Base-by-base conservation (phyloP, 345 rosid genomes). In the Eucalyptus camaldulensis region DNA sequence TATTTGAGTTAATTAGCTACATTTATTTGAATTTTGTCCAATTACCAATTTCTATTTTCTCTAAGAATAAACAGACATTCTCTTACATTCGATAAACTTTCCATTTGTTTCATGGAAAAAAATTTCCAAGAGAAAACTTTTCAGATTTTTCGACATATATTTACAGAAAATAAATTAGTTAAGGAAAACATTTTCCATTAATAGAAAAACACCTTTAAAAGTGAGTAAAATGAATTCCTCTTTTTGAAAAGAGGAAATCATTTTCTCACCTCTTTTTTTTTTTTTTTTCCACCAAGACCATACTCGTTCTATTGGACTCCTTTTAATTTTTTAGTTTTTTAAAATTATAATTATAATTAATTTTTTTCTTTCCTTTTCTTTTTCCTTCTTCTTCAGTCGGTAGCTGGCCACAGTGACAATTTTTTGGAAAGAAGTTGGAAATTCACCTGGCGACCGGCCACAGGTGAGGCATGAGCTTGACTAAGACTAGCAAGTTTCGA, bases 401-500 rank as follows among this genome's bases (percentile, higher is more conserved):
- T 56, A 24, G 62, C 0, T 4, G 29, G 6, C 13, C 29, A 56
- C 0, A 1, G 62, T 22, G 62, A 10, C 6, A 25, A 25, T 43
- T 40, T 40, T 40, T 40, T 40, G 43, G 43, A 5, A 40, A 40
- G 43, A 40, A 40, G 43, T 40, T 40, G 43, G 43, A 40, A 40
- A 40, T 40, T 40, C 43, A 40, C 40, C 29, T 8, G 1, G 13
- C 6, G 6, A 24, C 0, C 0, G 3, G 29, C 62, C 62, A 25
- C 0, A 24, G 1, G 29, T 0, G 13, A 24, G 13, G 13, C 13
- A 56, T 25, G 29, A 56, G 62, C 62, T 56, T 10, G 62, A 2
- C 13, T 10, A 24, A 24, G 29, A 5, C 29, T 1, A 56, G 6
- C 29, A 25, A 56, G 62, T 29, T 29, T 56, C 2, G 29, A 56